Evolutionary conservation across 164 flowering plant species (phyloP).

Genomic region (Buxus sempervirens): DNA sequence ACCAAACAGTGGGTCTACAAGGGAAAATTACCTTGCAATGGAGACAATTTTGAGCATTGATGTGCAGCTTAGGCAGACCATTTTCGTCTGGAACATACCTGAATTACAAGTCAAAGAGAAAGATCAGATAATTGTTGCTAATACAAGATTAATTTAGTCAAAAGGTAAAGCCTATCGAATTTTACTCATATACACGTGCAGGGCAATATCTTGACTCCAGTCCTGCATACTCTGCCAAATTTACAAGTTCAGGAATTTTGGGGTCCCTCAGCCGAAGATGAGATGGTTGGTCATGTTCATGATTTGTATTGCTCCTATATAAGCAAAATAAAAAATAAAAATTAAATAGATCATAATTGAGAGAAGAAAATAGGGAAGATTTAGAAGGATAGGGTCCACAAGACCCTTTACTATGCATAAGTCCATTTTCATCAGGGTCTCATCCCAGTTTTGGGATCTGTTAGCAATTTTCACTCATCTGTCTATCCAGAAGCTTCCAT

Average conservation of each 20-base stretch:
- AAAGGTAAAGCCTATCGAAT: constrained; percentile 7
- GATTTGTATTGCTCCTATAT: constrained; percentile 92
- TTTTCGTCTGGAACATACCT: constrained; percentile 73
- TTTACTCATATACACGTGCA: constrained; percentile 97
- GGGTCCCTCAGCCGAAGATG: constrained; percentile 84
- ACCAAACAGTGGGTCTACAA: background rate
- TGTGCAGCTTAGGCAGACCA: constrained; percentile 66
- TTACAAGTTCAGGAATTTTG: constrained; percentile 63
- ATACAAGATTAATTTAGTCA: background rate
- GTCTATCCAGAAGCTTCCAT: too few species aligned
- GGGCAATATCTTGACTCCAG: constrained; percentile 97
- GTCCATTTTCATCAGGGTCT: background rate
- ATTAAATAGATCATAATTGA: background rate
- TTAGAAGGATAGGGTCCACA: background rate
- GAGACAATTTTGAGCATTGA: constrained; percentile 94
- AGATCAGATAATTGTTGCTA: background rate
- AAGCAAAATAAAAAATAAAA: constrained; percentile 5
- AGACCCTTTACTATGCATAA: background rate
- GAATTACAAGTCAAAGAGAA: constrained; percentile 5
- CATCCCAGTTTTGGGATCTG: too few species aligned
- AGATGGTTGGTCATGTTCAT: constrained; percentile 91
- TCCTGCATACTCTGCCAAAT: constrained; percentile 77
- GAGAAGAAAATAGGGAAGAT: background rate
- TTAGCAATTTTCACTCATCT: too few species aligned
- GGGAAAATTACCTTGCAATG: constrained; percentile 78